These are phyloP conservation scores for Phlebopus sp. DNA, from an alignment of 1,284 basidiomycete species.

Conservation along the genomic window DNA sequence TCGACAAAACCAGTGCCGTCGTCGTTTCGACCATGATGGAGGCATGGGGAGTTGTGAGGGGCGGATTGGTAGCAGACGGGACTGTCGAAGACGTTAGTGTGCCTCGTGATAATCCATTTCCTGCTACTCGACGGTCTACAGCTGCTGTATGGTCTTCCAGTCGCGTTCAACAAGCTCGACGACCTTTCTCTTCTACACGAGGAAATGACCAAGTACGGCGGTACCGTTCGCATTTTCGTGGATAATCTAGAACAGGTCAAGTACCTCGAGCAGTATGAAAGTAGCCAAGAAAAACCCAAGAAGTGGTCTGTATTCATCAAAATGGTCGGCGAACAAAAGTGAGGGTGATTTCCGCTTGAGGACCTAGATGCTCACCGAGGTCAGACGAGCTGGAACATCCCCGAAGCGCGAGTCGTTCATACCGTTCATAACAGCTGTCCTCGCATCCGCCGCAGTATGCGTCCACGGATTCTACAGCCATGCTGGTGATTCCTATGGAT, in stretches of 20 bases:
- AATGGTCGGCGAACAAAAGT: slow-evolving; percentile 77
- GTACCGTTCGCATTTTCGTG: slow-evolving; percentile 63
- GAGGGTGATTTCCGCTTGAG: slow-evolving; percentile 28
- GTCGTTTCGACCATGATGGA: slow-evolving; percentile 81
- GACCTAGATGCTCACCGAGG: slow-evolving; percentile 6
- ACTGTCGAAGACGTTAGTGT: slow-evolving; percentile 68
- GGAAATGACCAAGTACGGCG: slow-evolving; percentile 50
- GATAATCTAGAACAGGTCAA: slow-evolving; percentile 75
- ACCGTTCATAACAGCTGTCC: slow-evolving; percentile 49
- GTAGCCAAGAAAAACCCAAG: slow-evolving; percentile 35
- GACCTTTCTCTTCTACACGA: slow-evolving; percentile 65
- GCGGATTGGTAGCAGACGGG: slow-evolving; percentile 70
- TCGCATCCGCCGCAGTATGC: slow-evolving; percentile 53
- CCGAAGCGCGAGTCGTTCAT: slow-evolving; percentile 55
- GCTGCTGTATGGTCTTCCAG: slow-evolving; percentile 80
- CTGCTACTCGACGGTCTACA: slow-evolving; percentile 29
- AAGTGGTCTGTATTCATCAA: slow-evolving; percentile 81
- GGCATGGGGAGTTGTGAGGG: slow-evolving; percentile 70
- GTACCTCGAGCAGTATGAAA: slow-evolving; percentile 60
- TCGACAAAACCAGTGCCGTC: slow-evolving; percentile 55
- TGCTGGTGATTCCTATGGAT: slow-evolving; percentile 74
- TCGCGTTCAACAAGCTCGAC: slow-evolving; percentile 67
- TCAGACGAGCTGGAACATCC: slow-evolving; percentile 78
- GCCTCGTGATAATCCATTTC: slow-evolving; percentile 1
- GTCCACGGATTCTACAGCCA: slow-evolving; percentile 87